Evolutionary conservation across 495 filamentous ascomycete species (phyloP), one percentile per base, ranked within the genome.

Genomic region (Collariella sp.): DNA sequence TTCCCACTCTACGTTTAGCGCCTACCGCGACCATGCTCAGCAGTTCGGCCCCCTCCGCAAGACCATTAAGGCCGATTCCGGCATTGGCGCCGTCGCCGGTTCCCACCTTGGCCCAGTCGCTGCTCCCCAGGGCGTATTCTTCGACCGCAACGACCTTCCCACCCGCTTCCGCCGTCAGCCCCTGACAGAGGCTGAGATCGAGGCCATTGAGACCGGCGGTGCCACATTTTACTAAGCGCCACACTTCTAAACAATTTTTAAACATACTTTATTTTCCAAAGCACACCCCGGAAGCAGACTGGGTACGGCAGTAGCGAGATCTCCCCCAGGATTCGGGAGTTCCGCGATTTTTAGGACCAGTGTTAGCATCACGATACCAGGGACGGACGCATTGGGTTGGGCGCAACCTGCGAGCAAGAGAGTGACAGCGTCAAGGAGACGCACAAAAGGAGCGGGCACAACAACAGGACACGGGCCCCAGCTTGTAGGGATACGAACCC

Each of bases 121-220:
- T 56, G 81, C 91, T 41, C 72, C 78, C 38, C 73, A 79, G 60
- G 93, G 91, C 47, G 74, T 86, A 68, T 88, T 77, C 68, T 96
- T 95, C 65, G 93, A 97, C 73, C 86, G 91, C 51, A 83, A 81
- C 56, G 84, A 98, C 69, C 81, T 98, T 12, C 93, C 94, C 23
- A 57, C 72, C 49, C 81, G 90, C 57, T 98, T 96, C 76, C 81
- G 85, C 61, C 78, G 91, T 49, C 73, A 79, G 13, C 76, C 82
- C 16, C 83, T 88, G 69, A 83, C 76, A 23, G 66, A 83, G 61
- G 83, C 83, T 41, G 93, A 98, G 78, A 98, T 98, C 54, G 94
- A 97, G 67, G 90, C 90, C 31, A 78, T 98, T 51, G 90, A 96
- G 80, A 86, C 85, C 26, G 94, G 89, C 24, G 93, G 93, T 50